phyloP scores from a whole-genome alignment of 2,329 filamentous ascomycete species.

The Xylariaceae sp. region DNA sequence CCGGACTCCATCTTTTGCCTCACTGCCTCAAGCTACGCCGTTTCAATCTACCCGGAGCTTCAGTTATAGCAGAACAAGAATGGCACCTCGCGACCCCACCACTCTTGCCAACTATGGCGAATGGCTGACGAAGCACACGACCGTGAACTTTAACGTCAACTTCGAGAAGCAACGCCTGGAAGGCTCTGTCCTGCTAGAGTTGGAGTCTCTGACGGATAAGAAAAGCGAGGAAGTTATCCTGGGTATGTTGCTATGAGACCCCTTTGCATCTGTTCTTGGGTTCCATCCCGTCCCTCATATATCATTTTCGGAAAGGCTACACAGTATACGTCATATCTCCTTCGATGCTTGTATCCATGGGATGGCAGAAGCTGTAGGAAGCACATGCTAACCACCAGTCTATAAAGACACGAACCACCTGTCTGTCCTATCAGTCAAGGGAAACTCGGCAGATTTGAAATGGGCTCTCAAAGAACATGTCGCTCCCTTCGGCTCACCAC shows the following conservation, averaged over 20 bases:
- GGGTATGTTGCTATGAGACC: slow-evolving; percentile 4
- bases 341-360: no score
- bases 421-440: slow-evolving; percentile 63
- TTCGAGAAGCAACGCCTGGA: slow-evolving; percentile 73
- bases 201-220: slow-evolving; percentile 71
- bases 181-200: slow-evolving; percentile 69
- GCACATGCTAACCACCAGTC: slow-evolving; percentile 1
- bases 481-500: slow-evolving; percentile 69
- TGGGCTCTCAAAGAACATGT: slow-evolving; percentile 67
- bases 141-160: slow-evolving; percentile 73
- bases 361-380: no score
- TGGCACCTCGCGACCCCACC: slow-evolving; percentile 67
- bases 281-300: not conserved
- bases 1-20: slow-evolving; percentile 21
- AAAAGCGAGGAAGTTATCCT: slow-evolving; percentile 73
- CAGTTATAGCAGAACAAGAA: slow-evolving; percentile 19
- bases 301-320: no score
- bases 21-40: slow-evolving; percentile 9
- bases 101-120: slow-evolving; percentile 88
- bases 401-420: slow-evolving; percentile 71
- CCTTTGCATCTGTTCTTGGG: not conserved
- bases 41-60: slow-evolving; percentile 15
- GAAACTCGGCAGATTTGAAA: slow-evolving; percentile 57
- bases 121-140: slow-evolving; percentile 80
- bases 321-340: no score